These are phyloP conservation scores for Paraphaeosphaeria sporulosa DNA, from an alignment of 2,329 filamentous ascomycete species.

Conservation along the genomic window DNA sequence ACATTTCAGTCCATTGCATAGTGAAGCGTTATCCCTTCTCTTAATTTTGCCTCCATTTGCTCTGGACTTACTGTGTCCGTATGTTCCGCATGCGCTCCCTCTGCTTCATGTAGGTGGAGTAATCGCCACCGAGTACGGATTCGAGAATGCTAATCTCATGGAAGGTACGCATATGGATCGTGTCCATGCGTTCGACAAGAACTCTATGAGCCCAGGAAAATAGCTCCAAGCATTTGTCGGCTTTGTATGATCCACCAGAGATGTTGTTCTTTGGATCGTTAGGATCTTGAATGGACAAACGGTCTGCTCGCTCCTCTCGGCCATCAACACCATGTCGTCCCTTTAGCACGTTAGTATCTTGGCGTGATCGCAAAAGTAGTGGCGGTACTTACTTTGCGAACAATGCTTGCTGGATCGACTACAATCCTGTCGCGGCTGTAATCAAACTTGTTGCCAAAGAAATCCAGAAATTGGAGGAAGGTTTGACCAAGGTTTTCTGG, in stretches of 20 bases:
- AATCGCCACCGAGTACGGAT: constrained; percentile 78
- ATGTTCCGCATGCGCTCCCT: constrained; percentile 64
- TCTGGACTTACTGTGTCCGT: constrained; percentile 37
- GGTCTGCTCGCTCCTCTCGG: constrained; percentile 53
- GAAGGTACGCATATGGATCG: constrained; percentile 23
- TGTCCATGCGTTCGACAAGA: constrained; percentile 62
- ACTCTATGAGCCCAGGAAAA: constrained; percentile 64
- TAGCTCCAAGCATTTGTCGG: constrained; percentile 68
- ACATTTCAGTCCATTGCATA: constrained; percentile 2
- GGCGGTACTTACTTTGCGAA: constrained; percentile 71
- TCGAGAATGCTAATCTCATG: constrained; percentile 68
- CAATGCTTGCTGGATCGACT: constrained; percentile 73
- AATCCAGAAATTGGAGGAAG: constrained; percentile 85
- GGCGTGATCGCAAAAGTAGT: not conserved
- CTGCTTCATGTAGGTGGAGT: constrained; percentile 75
- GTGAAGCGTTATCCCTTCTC: constrained; percentile 1
- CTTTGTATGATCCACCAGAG: constrained; percentile 81
- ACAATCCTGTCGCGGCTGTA: constrained; percentile 74
- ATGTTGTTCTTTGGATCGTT: constrained; percentile 89
- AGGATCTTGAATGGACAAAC: constrained; percentile 89
- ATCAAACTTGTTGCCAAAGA: constrained; percentile 86
- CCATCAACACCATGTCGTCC: constrained; percentile 36
- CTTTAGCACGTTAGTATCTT: constrained; percentile 17
- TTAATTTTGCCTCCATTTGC: constrained; percentile 17
- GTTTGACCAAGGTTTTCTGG: constrained; percentile 74